Base-by-base conservation (phyloP, 2,329 filamentous ascomycete genomes). In the Aspergillus neoniger region DNA sequence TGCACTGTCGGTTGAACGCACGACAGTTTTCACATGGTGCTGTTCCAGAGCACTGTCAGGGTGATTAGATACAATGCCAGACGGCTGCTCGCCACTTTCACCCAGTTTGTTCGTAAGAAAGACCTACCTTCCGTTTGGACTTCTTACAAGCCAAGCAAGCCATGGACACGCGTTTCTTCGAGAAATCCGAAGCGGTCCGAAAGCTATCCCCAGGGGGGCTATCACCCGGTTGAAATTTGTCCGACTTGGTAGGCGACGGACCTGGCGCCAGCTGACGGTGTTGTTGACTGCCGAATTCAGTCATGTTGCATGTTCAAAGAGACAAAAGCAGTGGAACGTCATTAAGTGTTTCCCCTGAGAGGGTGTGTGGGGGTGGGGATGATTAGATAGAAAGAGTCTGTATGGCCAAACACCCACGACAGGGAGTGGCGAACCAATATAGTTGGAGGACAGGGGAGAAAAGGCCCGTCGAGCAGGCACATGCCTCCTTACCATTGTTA, bases 61-160 rank as follows among this genome's bases (percentile, higher is more conserved):
- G 28, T 3, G 28, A 30, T 30, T 30, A 30, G 28, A 30, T 30
- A 30, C 28, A 12, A 30, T 76, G 53, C 51, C 43, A 41, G 21
- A 32, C 30, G 30, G 30, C 30, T 32, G 30, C 12, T 36, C 12
- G 32, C 32, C 32, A 6, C 32, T 36, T 36, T 36, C 32, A 30
- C 28, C 28, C 28, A 30, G 4, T 30, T 12, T 36, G 32, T 36
- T 36, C 12, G 48, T 19, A 15, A 17, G 38, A 30, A 28, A 28
- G 21, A 63, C 63, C 57, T 57, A 67, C 74, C 72, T 77, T 77
- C 4, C 75, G 70, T 59, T 77, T 77, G 2, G 75, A 77, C 59
- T 76, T 77, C 50, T 77, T 77, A 63, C 75, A 77, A 2, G 74
- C 72, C 55, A 76, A 50, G 66, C 75, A 77, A 9, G 75, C 75